These are phyloP conservation scores for Eucalyptus cladocalyx DNA, from an alignment of 345 rosid species.

Conservation along the genomic window DNA sequence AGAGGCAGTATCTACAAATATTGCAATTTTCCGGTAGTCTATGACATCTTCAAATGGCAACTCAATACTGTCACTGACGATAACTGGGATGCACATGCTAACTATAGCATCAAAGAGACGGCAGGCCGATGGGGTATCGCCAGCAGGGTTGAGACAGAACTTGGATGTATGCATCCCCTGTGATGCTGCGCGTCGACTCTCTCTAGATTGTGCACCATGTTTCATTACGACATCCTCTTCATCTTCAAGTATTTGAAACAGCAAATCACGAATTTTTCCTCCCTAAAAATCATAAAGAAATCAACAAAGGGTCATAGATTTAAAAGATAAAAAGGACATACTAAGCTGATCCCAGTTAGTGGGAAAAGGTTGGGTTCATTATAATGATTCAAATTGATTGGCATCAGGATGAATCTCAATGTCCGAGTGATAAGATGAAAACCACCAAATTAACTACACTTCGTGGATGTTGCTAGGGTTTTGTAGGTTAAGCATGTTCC, in stretches of 20 bases:
- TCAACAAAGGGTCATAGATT: background rate
- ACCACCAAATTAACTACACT: background rate
- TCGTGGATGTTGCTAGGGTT: background rate
- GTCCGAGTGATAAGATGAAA: background rate
- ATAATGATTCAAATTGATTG: background rate
- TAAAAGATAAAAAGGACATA: background rate
- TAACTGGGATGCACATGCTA: slow-evolving; percentile 92
- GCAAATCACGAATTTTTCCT: slow-evolving; percentile 88
- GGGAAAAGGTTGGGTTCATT: background rate
- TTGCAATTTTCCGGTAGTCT: slow-evolving; percentile 73
- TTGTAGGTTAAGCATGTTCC: background rate
- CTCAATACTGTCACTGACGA: slow-evolving; percentile 82
- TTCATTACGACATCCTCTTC: slow-evolving; percentile 75
- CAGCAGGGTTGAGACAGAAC: slow-evolving; percentile 96
- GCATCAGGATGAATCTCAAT: background rate
- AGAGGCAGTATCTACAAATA: slow-evolving; percentile 57
- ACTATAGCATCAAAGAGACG: slow-evolving; percentile 95
- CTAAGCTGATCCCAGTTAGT: background rate
- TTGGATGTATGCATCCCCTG: slow-evolving; percentile 92
- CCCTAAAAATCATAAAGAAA: slow-evolving; percentile 32
- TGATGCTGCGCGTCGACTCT: slow-evolving; percentile 83
- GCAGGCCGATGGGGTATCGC: slow-evolving; percentile 98
- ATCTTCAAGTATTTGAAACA: slow-evolving; percentile 74
- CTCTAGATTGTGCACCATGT: slow-evolving; percentile 96
- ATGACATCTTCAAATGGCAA: slow-evolving; percentile 91